Base-by-base conservation (phyloP, 2,329 filamentous ascomycete species). In the Hyphodiscus sp. region DNA sequence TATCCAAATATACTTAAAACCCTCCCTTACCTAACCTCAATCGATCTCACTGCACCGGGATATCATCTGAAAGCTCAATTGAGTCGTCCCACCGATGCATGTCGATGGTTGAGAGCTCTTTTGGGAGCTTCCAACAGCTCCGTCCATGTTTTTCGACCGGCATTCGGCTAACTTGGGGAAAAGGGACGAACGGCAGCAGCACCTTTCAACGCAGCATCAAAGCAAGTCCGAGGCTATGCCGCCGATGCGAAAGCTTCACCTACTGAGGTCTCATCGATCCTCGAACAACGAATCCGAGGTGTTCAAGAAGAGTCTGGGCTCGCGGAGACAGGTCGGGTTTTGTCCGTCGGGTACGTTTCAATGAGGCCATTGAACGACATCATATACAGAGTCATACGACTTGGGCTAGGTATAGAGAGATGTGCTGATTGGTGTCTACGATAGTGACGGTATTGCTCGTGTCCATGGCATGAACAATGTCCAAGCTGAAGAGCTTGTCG, bases 381-480 rank as follows among this genome's bases (percentile, higher is more conserved):
- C 20, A 43, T 42, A 41, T 38, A 52, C 43, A 61, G 51, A 56
- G 54, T 55, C 55, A 61, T 59, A 52, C 30, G 46, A 52, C 41
- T 46, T 43, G 44, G 15, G 23, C n/a, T 30, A 30, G 20, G 23
- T 42, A 29, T 44, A 19, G 10, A 45, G 41, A 50, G 45, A 23
- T 47, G 45, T 53, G 52, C 63, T 67, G 53, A 66, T 56, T 56
- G 46, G 42, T 9, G 42, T 55, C 57, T 43, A 62, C 54, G 56
- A 75, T 69, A 97, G 94, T 94, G 94, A 99, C 81, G 94, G 94
- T 95, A 99, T 99, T 73, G 94, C 94, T 75, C 92, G 94, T 91
- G 92, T 99, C 68, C 91, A 99, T 78, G 94, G 94, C 74, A 91
- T 99, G 90, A 89, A 85, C 88, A 99, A 99, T 76, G 94, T 99